phyloP scores from a whole-genome alignment of 1,284 basidiomycete species.

The Crucibulum cyathiforme region DNA sequence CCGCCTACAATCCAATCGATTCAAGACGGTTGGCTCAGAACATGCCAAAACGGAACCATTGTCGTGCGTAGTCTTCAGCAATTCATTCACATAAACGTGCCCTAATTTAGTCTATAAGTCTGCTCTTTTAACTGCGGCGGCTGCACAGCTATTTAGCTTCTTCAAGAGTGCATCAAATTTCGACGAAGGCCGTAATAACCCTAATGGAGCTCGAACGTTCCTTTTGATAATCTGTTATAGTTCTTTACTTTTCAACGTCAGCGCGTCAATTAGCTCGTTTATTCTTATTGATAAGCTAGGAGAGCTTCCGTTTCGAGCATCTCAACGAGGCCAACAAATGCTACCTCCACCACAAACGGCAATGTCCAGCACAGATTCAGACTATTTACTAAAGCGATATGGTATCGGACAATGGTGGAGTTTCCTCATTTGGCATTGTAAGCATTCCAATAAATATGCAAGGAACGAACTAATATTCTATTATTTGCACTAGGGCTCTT shows the following conservation, averaged over 20 bases:
- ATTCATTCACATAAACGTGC: neutral
- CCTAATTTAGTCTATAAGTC: constrained; percentile 6
- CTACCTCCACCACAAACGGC: neutral
- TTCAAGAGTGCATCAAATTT: constrained; percentile 6
- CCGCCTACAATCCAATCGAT: constrained; percentile 8
- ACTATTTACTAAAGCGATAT: constrained; percentile 3
- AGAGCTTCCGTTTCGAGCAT: constrained; percentile 4
- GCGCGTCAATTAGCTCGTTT: constrained; percentile 18
- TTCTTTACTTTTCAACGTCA: constrained; percentile 16
- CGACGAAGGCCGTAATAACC: neutral
- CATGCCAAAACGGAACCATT: constrained; percentile 14
- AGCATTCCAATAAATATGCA: neutral
- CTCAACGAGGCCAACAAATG: neutral
- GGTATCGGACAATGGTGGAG: constrained; percentile 3
- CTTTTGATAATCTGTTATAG: constrained; percentile 13
- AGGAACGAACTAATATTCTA: neutral
- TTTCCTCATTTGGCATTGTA: constrained; percentile 7
- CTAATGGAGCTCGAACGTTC: constrained; percentile 1
- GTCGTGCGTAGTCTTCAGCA: constrained; percentile 8
- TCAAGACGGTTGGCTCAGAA: constrained; percentile 12
- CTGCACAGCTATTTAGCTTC: constrained; percentile 11
- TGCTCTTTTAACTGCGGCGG: constrained; percentile 11
- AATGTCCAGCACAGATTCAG: neutral
- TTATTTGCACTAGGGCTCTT: constrained; percentile 2
- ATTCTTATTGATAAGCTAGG: constrained; percentile 17